phyloP scores from a whole-genome alignment of 495 filamentous ascomycete species.

The Copromyces sp. region DNA sequence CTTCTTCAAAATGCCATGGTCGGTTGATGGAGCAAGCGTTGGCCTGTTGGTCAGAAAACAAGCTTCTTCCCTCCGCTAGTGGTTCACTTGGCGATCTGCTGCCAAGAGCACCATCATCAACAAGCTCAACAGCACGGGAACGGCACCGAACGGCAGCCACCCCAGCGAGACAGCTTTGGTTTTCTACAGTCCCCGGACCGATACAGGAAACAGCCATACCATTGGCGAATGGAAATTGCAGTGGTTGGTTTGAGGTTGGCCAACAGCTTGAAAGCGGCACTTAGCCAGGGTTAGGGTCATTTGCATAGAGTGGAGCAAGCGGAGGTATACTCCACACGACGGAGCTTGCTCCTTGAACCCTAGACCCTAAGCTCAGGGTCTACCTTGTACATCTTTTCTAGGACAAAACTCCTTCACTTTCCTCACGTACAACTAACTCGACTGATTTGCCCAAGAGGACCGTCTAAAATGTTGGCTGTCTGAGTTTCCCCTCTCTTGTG shows the following conservation, averaged over 20 bases:
- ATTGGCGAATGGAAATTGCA: neutral
- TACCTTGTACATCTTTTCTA: neutral
- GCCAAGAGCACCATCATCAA: neutral
- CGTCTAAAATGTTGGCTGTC: neutral
- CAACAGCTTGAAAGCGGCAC: too few species aligned
- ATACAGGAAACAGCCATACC: neutral
- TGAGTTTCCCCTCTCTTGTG: neutral
- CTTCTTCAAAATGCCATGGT: too few species aligned
- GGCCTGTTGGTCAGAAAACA: neutral
- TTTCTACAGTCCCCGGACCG: neutral
- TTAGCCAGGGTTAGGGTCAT: too few species aligned
- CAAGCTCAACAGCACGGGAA: neutral
- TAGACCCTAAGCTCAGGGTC: neutral
- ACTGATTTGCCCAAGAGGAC: neutral
- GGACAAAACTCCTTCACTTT: neutral
- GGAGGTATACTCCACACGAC: neutral
- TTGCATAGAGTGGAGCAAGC: too few species aligned
- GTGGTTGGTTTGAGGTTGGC: too few species aligned
- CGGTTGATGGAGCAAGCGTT: neutral
- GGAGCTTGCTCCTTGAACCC: neutral
- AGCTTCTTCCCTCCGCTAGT: neutral
- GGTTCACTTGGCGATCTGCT: neutral
- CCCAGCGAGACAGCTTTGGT: neutral
- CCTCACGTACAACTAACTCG: neutral
- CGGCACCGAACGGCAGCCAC: neutral